Conservation (phyloP, 768 basidiomycete genomes). For the Russula olivacea region DNA sequence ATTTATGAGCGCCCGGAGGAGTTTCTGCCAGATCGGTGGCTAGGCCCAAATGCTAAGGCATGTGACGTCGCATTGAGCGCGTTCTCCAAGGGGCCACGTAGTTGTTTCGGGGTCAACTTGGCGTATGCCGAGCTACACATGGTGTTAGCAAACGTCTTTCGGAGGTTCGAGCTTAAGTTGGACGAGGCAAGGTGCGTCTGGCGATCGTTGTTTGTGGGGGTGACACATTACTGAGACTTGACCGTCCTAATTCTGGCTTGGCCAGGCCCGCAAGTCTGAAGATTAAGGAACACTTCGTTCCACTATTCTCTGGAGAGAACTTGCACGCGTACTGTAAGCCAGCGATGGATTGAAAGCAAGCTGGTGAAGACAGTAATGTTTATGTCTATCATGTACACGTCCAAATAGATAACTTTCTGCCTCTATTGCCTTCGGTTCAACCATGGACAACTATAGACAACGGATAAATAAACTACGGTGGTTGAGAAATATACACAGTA, state of each 20-base stretch:
- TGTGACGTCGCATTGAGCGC: slow-evolving; percentile 40
- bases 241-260: not conserved
- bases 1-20: slow-evolving; percentile 38
- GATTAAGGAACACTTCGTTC: slow-evolving; percentile 17
- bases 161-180: slow-evolving; percentile 34
- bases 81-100: slow-evolving; percentile 43
- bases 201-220: no score
- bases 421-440: not conserved
- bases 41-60: slow-evolving; percentile 32
- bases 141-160: slow-evolving; percentile 38
- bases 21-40: slow-evolving; percentile 43
- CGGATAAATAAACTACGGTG: slow-evolving; percentile 3
- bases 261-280: slow-evolving; percentile 13
- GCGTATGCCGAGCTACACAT: slow-evolving; percentile 43
- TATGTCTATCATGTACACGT: not conserved
- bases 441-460: slow-evolving; percentile 12
- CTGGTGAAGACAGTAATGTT: not conserved
- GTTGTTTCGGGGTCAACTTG: slow-evolving; percentile 42
- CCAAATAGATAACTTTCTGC: not conserved
- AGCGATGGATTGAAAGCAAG: not conserved
- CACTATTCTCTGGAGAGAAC: slow-evolving; percentile 5
- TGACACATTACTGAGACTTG: not conserved
- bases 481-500: not conserved
- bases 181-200: slow-evolving; percentile 26
- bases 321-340: slow-evolving; percentile 14